Conservation (phyloP, 2,329 filamentous ascomycete genomes). For the Neonectria sp. region DNA sequence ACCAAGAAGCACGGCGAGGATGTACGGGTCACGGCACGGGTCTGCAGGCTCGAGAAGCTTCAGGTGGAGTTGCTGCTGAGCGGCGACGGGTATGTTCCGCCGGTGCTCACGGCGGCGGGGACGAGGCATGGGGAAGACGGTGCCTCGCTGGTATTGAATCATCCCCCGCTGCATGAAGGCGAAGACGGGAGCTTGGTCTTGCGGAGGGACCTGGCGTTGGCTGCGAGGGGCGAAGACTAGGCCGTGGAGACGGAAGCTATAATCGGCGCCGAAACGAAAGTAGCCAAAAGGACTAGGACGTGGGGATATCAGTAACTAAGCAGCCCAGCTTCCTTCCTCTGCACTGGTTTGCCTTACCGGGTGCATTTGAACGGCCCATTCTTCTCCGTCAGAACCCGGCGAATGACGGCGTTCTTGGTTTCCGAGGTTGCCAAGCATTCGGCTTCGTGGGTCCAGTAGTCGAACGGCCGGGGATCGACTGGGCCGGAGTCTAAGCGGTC, state of each 20-base stretch:
- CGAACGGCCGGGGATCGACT: conserved; percentile 23
- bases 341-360: conserved; percentile 22
- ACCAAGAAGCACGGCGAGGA: conserved; percentile 42
- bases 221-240: conserved; percentile 33
- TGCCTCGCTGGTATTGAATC: conserved; percentile 38
- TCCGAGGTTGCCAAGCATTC: conserved; percentile 40
- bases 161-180: conserved; percentile 44
- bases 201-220: conserved; percentile 15
- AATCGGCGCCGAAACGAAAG: conserved; percentile 41
- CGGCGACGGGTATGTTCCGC: conserved; percentile 36
- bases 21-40: conserved; percentile 42
- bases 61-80: conserved; percentile 32
- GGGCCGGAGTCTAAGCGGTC: conserved; percentile 3
- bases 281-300: conserved; percentile 39
- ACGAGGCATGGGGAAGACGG: conserved; percentile 34
- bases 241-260: conserved; percentile 44
- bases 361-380: conserved; percentile 39
- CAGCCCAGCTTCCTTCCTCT: accelerated
- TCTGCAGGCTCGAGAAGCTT: conserved; percentile 40
- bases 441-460: conserved; percentile 34
- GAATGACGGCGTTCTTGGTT: conserved; percentile 41
- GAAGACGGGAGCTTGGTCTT: conserved; percentile 31
- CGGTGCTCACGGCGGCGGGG: conserved; percentile 18
- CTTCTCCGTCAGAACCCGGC: conserved; percentile 36
- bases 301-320: not conserved